A percentile compares a stretch with the other conserved stretches of the same genome.
phyloP scores from a whole-genome alignment of 169 alveolate genomes.

The Babesia bovis region DNA sequence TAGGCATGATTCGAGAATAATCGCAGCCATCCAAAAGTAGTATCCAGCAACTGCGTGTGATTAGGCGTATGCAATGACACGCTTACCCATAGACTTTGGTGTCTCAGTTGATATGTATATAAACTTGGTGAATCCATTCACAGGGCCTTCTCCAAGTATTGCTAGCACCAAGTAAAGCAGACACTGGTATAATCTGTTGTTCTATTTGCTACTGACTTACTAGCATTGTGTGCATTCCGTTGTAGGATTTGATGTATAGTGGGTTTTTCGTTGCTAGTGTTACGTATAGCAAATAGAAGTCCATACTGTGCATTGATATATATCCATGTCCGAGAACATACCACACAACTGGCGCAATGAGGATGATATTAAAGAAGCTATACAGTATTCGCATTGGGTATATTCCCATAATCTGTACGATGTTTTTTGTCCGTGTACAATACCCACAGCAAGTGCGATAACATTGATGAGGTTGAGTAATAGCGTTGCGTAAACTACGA shows the following conservation, averaged over 20 bases:
- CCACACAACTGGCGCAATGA: constrained; percentile 34
- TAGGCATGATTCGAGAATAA: constrained; percentile 11
- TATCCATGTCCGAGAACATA: neutral
- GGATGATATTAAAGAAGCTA: constrained; percentile 29
- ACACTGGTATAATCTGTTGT: constrained; percentile 1
- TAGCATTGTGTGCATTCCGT: constrained; percentile 1
- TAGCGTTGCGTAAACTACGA: constrained; percentile 14
- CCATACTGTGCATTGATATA: constrained; percentile 1
- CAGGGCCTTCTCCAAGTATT: constrained; percentile 33
- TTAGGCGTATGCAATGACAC: too few relatives aligned
- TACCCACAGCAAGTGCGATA: constrained; percentile 39
- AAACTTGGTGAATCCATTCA: constrained; percentile 38
- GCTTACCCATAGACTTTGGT: neutral
- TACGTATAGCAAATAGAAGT: constrained; percentile 17
- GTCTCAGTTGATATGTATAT: neutral
- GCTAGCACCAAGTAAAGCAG: constrained; percentile 13
- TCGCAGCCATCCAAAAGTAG: constrained; percentile 5
- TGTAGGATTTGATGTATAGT: constrained; percentile 1
- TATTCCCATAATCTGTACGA: constrained; percentile 13
- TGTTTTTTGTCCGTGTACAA: neutral
- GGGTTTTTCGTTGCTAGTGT: constrained; percentile 3
- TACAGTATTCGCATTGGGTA: constrained; percentile 31
- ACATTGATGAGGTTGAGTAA: constrained; percentile 16
- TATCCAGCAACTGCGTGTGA: constrained; percentile 16
- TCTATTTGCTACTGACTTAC: neutral